phyloP scores from a whole-genome alignment of 805 yeast species.

The Candida stauntonica region DNA sequence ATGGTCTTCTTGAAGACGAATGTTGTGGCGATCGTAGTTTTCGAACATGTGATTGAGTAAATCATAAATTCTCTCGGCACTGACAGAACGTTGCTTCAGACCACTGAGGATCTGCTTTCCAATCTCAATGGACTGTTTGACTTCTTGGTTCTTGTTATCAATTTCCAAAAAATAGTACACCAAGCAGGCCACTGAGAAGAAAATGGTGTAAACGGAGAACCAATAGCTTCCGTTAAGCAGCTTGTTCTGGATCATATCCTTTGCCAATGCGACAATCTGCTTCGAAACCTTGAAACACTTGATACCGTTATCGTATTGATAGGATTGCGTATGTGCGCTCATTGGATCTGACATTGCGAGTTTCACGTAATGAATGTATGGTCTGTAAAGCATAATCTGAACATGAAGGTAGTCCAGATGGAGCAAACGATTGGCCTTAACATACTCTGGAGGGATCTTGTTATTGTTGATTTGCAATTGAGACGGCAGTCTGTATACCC shows the following conservation, averaged over 20 bases:
- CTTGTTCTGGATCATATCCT: slow-evolving; percentile 69
- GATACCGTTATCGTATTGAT: slow-evolving; percentile 67
- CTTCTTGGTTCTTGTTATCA: slow-evolving; percentile 44
- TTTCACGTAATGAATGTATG: slow-evolving; percentile 66
- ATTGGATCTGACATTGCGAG: slow-evolving; percentile 35
- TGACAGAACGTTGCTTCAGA: slow-evolving; percentile 67
- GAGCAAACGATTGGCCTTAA: slow-evolving; percentile 70
- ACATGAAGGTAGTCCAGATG: slow-evolving; percentile 76
- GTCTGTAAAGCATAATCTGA: slow-evolving; percentile 80
- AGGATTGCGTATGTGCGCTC: slow-evolving; percentile 25
- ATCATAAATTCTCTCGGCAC: slow-evolving; percentile 77
- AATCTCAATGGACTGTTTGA: slow-evolving; percentile 68
- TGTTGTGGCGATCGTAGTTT: slow-evolving; percentile 68
- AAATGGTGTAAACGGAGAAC: slow-evolving; percentile 92
- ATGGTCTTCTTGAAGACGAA: slow-evolving; percentile 33
- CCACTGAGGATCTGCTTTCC: slow-evolving; percentile 70
- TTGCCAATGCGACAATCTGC: slow-evolving; percentile 72
- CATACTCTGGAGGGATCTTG: slow-evolving; percentile 38
- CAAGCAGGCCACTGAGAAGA: slow-evolving; percentile 84
- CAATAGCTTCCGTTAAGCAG: slow-evolving; percentile 84
- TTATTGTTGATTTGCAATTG: slow-evolving; percentile 56
- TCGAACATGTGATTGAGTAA: slow-evolving; percentile 74
- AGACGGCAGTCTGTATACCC: slow-evolving; percentile 68
- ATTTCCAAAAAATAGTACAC: slow-evolving; percentile 57
- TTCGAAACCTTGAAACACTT: slow-evolving; percentile 84